phyloP scores from a whole-genome alignment of 441 rosid genomes.

The Populus tomentosa region DNA sequence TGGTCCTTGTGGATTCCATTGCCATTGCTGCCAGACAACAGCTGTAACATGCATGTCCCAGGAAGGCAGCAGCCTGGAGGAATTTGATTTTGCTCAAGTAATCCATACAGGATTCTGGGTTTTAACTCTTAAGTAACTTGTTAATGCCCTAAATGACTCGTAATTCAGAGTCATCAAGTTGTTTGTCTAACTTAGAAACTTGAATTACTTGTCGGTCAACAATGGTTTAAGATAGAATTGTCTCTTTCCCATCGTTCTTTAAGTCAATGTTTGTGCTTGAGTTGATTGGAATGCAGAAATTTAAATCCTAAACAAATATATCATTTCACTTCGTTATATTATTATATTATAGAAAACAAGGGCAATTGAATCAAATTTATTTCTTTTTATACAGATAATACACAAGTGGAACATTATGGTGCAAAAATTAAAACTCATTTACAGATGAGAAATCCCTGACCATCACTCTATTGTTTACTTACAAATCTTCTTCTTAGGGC shows the following conservation, averaged over 20 bases:
- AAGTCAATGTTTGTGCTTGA: too few relatives aligned
- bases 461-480: neutral
- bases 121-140: neutral
- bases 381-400: slow-evolving; percentile 4
- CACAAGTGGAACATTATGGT: neutral
- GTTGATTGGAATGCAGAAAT: too few relatives aligned
- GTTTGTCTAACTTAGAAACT: neutral
- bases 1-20: too few relatives aligned
- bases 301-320: too few relatives aligned
- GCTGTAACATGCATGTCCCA: neutral
- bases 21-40: neutral
- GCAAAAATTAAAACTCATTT: slow-evolving; percentile 1
- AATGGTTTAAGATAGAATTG: too few relatives aligned
- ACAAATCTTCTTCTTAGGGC: neutral
- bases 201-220: too few relatives aligned
- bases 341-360: too few relatives aligned
- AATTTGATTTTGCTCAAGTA: neutral
- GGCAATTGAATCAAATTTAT: too few relatives aligned
- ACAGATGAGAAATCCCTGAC: neutral
- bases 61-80: neutral
- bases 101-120: neutral
- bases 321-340: neutral
- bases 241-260: too few relatives aligned
- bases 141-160: neutral
- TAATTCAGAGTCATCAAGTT: neutral